Evolutionary conservation across 768 basidiomycete genomes (phyloP).

Genomic region (Neoboletus brunneissimus): DNA sequence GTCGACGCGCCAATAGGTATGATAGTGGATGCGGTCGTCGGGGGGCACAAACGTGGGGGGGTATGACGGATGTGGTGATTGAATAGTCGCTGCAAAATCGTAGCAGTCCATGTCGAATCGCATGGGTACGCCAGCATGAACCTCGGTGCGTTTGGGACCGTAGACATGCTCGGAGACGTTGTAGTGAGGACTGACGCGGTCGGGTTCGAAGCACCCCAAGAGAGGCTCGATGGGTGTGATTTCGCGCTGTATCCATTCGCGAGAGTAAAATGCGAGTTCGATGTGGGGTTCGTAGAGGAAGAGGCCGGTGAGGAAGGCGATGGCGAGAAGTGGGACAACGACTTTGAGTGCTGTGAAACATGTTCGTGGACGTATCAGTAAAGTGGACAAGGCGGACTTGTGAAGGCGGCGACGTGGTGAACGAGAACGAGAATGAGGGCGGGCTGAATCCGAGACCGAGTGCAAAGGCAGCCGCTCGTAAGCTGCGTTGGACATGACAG

Average conservation of each 20-base stretch:
- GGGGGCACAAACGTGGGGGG: conserved; percentile 11
- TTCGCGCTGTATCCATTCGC: conserved; percentile 71
- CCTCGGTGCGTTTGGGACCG: conserved; percentile 60
- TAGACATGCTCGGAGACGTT: conserved; percentile 64
- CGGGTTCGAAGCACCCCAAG: conserved; percentile 69
- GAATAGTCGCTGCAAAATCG: conserved; percentile 85
- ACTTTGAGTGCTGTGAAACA: conserved; percentile 43
- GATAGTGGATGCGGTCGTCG: conserved; percentile 63
- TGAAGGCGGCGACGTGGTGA: conserved; percentile 27
- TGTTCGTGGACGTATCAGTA: conserved; percentile 35
- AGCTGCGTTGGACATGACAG: conserved; percentile 38
- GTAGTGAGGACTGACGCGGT: conserved; percentile 60
- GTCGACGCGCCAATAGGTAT: conserved; percentile 94
- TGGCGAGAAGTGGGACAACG: conserved; percentile 34
- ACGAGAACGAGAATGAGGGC: conserved; percentile 21
- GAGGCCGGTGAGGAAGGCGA: conserved; percentile 46
- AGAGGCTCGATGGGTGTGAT: conserved; percentile 65
- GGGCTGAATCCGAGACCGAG: conserved; percentile 34
- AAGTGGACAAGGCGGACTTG: conserved; percentile 24
- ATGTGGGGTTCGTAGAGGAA: conserved; percentile 80
- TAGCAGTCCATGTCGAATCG: conserved; percentile 87
- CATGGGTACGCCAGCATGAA: conserved; percentile 80
- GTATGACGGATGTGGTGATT: conserved; percentile 20
- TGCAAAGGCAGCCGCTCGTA: conserved; percentile 55
- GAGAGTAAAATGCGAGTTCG: conserved; percentile 76